Evolutionary conservation across 768 basidiomycete species (phyloP).

Genomic region (Suillus luteus): DNA sequence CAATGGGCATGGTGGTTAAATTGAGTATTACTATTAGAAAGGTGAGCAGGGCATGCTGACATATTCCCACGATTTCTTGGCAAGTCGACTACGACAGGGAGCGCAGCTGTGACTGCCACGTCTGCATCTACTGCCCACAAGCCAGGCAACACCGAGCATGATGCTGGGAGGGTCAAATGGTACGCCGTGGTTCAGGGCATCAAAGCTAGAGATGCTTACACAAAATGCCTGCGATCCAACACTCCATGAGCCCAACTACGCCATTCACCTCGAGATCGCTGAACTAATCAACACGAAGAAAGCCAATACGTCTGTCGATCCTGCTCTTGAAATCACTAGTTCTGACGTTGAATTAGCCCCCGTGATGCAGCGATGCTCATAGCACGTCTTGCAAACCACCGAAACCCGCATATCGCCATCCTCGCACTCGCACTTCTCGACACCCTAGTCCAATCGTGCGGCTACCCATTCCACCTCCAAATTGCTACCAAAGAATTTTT

Average conservation of each 20-base stretch:
- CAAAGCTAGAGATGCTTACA: slow-evolving; percentile 70
- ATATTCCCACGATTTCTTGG: slow-evolving; percentile 5
- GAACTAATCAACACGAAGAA: slow-evolving; percentile 94
- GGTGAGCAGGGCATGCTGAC: not conserved
- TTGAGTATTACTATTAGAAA: not conserved
- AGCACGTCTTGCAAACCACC: slow-evolving; percentile 84
- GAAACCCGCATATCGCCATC: slow-evolving; percentile 89
- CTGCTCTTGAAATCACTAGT: not conserved
- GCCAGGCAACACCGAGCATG: not conserved
- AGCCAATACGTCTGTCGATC: slow-evolving; percentile 79
- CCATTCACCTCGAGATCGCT: slow-evolving; percentile 89
- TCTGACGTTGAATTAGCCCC: slow-evolving; percentile 51
- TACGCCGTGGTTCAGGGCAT: slow-evolving; percentile 55
- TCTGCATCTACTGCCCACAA: not conserved
- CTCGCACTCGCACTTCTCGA: slow-evolving; percentile 86
- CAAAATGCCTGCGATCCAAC: slow-evolving; percentile 86
- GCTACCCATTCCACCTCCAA: slow-evolving; percentile 97
- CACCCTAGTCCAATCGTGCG: slow-evolving; percentile 92
- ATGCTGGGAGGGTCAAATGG: slow-evolving; percentile 56
- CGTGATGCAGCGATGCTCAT: slow-evolving; percentile 89
- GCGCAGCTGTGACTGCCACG: not conserved
- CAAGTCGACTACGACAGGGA: slow-evolving; percentile 2
- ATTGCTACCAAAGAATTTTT: slow-evolving; percentile 97
- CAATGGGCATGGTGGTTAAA: not conserved
- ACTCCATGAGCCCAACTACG: slow-evolving; percentile 87